Percentiles rank a stretch among this genome's conserved stretches.
Evolutionary conservation across 1,284 basidiomycete genomes (phyloP).

Genomic region (Coniferiporia weirii): DNA sequence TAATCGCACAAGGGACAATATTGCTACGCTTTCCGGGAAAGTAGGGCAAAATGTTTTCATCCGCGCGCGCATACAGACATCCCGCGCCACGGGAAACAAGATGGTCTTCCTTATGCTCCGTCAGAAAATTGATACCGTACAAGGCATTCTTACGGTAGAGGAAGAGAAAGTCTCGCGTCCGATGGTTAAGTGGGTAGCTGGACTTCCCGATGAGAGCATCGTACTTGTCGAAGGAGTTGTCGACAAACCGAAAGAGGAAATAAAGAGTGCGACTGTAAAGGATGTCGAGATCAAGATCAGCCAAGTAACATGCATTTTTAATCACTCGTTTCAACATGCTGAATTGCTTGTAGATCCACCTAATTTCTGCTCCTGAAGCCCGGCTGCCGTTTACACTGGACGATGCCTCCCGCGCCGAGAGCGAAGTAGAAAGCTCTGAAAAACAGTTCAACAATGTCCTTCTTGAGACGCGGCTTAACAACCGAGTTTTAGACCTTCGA

Average conservation of each 20-base stretch:
- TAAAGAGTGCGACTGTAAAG: conserved; percentile 87
- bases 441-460: conserved; percentile 53
- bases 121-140: conserved; percentile 86
- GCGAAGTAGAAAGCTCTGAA: conserved; percentile 54
- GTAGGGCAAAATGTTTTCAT: conserved; percentile 76
- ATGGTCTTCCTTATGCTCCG: conserved; percentile 94
- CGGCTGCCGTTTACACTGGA: conserved; percentile 87
- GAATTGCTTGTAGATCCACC: conserved; percentile 8
- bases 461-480: conserved; percentile 92
- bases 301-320: conserved; percentile 47
- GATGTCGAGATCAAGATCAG: conserved; percentile 87
- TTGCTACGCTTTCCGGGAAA: conserved; percentile 63
- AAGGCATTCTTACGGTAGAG: conserved; percentile 77
- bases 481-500: conserved; percentile 91
- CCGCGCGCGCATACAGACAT: conserved; percentile 89
- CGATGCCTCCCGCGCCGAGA: conserved; percentile 62
- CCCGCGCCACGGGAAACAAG: conserved; percentile 87
- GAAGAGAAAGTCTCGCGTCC: conserved; percentile 90
- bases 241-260: conserved; percentile 77
- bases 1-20: conserved; percentile 49
- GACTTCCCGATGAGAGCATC: conserved; percentile 84
- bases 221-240: conserved; percentile 85
- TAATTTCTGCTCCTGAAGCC: conserved; percentile 15
- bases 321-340: neutral
- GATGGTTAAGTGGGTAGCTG: conserved; percentile 92